Conservation (phyloP, 768 basidiomycete genomes). For the Stropharia rugosoannulata region DNA sequence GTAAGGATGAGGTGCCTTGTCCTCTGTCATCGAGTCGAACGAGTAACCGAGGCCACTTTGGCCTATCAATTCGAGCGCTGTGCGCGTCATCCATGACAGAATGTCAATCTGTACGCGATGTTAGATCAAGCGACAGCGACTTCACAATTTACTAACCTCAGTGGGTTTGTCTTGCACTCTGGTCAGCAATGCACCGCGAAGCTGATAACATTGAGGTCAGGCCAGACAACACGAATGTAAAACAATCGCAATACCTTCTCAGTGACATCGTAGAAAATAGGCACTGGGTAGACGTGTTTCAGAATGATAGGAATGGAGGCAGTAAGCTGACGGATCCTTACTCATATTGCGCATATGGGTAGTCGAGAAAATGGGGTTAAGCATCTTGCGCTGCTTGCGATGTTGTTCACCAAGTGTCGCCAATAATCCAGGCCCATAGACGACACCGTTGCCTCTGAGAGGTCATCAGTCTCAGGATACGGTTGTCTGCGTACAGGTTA, state of each 20-base stretch:
- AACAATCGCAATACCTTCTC: constrained; percentile 23
- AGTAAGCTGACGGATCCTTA: constrained; percentile 7
- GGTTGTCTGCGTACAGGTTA: neutral
- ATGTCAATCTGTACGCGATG: constrained; percentile 28
- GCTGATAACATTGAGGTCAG: constrained; percentile 15
- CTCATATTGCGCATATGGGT: constrained; percentile 36
- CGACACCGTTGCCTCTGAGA: constrained; percentile 12
- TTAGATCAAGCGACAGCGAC: neutral
- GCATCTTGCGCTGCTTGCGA: constrained; percentile 35
- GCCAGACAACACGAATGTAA: neutral
- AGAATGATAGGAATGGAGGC: neutral
- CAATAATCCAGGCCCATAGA: constrained; percentile 17
- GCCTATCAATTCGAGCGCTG: constrained; percentile 49
- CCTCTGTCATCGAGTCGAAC: constrained; percentile 36
- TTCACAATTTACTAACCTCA: constrained; percentile 22
- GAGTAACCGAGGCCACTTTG: constrained; percentile 44
- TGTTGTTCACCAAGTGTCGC: constrained; percentile 34
- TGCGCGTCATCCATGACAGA: constrained; percentile 36
- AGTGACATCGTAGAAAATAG: constrained; percentile 33
- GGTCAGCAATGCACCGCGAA: constrained; percentile 19
- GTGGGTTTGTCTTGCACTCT: constrained; percentile 28
- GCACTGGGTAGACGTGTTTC: constrained; percentile 23
- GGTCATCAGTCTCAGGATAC: neutral
- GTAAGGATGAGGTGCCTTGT: constrained; percentile 28
- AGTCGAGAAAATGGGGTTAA: constrained; percentile 39